Conservation (phyloP, 352 stramenopile genomes). For the Phytophthora podocarpi region DNA sequence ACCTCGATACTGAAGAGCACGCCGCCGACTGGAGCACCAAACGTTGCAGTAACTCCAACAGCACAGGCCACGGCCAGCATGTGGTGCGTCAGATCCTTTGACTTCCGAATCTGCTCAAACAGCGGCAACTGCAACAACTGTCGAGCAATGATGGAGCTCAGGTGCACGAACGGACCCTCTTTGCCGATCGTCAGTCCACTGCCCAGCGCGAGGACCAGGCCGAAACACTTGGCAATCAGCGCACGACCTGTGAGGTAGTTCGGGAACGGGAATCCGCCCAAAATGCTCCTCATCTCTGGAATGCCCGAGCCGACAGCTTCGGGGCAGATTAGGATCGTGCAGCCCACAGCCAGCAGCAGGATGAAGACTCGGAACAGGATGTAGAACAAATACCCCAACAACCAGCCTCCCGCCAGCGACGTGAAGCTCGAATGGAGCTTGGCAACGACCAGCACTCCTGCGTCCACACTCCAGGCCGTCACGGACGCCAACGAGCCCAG, state of each 20-base stretch:
- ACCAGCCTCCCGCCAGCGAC: slow-evolving; percentile 50
- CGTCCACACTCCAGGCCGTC: slow-evolving; percentile 72
- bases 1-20: slow-evolving; percentile 85
- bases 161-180: slow-evolving; percentile 82
- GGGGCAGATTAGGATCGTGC: slow-evolving; percentile 64
- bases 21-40: slow-evolving; percentile 75
- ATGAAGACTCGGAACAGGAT: slow-evolving; percentile 62
- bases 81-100: slow-evolving; percentile 69
- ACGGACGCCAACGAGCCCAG: slow-evolving; percentile 59
- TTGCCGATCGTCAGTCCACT: slow-evolving; percentile 79
- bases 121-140: slow-evolving; percentile 62
- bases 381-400: slow-evolving; percentile 68
- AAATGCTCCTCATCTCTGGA: slow-evolving; percentile 80
- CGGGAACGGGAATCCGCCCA: slow-evolving; percentile 69
- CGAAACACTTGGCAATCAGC: slow-evolving; percentile 69
- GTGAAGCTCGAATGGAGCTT: slow-evolving; percentile 46
- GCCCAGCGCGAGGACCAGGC: slow-evolving; percentile 64
- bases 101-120: slow-evolving; percentile 66
- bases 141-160: slow-evolving; percentile 76
- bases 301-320: slow-evolving; percentile 75
- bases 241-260: slow-evolving; percentile 68
- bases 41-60: slow-evolving; percentile 80
- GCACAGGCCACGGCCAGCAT: slow-evolving; percentile 71
- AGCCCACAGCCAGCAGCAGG: slow-evolving; percentile 62
- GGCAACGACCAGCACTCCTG: slow-evolving; percentile 53